A percentile compares a stretch with the other conserved stretches of the same genome.
Evolutionary conservation across 2,329 filamentous ascomycete genomes (phyloP).

Genomic region (Fusarium armeniacum): DNA sequence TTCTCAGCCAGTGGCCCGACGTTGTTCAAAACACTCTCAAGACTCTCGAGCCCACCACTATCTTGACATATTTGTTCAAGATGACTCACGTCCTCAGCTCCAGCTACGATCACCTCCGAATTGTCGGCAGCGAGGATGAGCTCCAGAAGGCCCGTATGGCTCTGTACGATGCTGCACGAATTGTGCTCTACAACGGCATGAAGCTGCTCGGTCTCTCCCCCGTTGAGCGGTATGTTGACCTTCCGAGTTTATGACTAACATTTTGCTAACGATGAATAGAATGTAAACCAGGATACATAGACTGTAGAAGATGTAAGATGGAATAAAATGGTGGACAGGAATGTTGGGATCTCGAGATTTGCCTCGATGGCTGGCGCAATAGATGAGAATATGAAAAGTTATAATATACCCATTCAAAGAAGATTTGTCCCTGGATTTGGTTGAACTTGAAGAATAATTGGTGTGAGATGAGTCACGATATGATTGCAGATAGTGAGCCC

Average conservation of each 20-base stretch:
- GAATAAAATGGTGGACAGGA: constrained; percentile 11
- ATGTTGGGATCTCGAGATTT: constrained; percentile 25
- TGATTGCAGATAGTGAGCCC: neutral
- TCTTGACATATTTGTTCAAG: constrained; percentile 79
- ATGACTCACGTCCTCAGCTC: constrained; percentile 85
- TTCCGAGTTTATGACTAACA: fast-evolving
- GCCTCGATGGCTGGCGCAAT: constrained; percentile 34
- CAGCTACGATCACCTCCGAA: constrained; percentile 85
- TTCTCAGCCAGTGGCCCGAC: constrained; percentile 88
- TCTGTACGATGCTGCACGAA: constrained; percentile 80
- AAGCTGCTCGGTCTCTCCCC: constrained; percentile 81
- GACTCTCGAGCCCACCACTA: constrained; percentile 79
- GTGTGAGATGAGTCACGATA: neutral
- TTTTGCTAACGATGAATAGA: constrained; percentile 38
- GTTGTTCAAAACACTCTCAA: constrained; percentile 86
- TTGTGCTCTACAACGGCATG: constrained; percentile 88
- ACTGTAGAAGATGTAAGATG: constrained; percentile 11
- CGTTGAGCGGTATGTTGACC: constrained; percentile 67
- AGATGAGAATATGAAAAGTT: constrained; percentile 49
- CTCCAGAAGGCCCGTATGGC: constrained; percentile 78
- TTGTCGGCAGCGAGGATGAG: constrained; percentile 82
- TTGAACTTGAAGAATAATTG: neutral
- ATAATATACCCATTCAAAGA: constrained; percentile 49
- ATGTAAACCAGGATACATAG: constrained; percentile 42
- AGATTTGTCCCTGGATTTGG: neutral